phyloP scores from a whole-genome alignment of 225 moss, liverwort and hornwort species.

The Climacium dendroides region DNA sequence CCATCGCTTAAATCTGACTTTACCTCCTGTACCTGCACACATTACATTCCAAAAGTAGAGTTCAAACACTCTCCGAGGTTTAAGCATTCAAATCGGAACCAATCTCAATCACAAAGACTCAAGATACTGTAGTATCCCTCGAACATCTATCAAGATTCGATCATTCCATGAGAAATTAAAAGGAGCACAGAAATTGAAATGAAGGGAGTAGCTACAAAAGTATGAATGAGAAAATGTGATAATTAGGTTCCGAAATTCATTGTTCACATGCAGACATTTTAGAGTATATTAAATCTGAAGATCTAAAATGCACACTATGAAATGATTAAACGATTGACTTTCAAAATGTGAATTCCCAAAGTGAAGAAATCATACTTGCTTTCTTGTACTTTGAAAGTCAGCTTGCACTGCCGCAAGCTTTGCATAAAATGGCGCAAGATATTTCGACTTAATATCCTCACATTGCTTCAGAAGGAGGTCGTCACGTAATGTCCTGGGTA shows the following conservation, averaged over 20 bases:
- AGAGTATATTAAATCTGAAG: neutral
- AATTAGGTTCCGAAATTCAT: neutral
- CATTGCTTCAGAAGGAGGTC: conserved; percentile 60
- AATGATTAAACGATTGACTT: neutral
- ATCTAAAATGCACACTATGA: neutral
- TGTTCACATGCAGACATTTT: neutral
- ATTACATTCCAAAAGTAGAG: neutral
- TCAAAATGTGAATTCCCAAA: neutral
- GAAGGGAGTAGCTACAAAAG: neutral
- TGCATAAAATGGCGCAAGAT: conserved; percentile 59
- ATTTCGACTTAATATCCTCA: conserved; percentile 67
- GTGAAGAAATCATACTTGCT: conserved; percentile 39
- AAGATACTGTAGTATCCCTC: neutral
- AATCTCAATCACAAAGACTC: neutral
- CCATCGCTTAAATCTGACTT: conserved; percentile 38
- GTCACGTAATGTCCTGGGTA: conserved; percentile 72
- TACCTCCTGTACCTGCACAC: conserved; percentile 53
- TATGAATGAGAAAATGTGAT: neutral
- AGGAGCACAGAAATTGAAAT: neutral
- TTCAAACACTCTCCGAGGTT: neutral
- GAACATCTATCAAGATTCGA: neutral
- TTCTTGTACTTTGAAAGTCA: conserved; percentile 48
- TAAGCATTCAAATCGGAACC: neutral
- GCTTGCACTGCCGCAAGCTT: conserved; percentile 47
- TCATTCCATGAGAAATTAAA: neutral